Percentiles rank a stretch among this genome's conserved stretches.
Conservation (phyloP, 306 rosid species). For the Acacia acuminata region DNA sequence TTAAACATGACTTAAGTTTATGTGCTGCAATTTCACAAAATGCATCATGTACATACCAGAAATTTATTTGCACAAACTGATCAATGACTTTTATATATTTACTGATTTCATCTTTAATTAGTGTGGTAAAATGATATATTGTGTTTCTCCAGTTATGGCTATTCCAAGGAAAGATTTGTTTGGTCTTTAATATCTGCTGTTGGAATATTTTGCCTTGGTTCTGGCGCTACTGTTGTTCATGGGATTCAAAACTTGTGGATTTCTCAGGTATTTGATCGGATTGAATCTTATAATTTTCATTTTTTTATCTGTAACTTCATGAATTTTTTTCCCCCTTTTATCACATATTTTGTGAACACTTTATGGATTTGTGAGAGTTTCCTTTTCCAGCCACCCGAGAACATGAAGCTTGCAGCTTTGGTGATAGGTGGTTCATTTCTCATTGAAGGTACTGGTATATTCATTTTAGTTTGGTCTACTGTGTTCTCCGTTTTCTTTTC, state of each 20-base stretch:
- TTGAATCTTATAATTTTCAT: not conserved
- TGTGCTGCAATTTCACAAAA: constrained; percentile 24
- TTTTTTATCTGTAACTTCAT: constrained; percentile 16
- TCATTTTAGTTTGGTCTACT: constrained; percentile 23
- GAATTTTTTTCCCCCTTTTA: not conserved
- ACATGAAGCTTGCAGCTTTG: constrained; percentile 76
- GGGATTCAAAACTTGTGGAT: constrained; percentile 96
- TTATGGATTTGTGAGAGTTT: constrained; percentile 33
- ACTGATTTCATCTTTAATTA: constrained; percentile 14
- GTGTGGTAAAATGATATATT: constrained; percentile 28
- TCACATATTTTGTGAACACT: constrained; percentile 15
- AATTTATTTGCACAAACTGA: not conserved
- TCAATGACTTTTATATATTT: constrained; percentile 15
- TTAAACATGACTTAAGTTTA: not conserved
- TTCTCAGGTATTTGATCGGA: constrained; percentile 63
- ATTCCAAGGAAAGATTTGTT: constrained; percentile 98
- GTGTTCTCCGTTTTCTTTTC: constrained; percentile 25
- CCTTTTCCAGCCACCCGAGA: constrained; percentile 84
- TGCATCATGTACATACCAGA: not conserved
- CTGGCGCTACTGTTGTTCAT: constrained; percentile 91
- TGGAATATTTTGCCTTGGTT: constrained; percentile 98
- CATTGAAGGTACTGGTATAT: constrained; percentile 73
- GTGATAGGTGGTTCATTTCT: constrained; percentile 91
- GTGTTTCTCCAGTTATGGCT: constrained; percentile 76
- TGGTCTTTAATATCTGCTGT: constrained; percentile 99